Conservation (phyloP, 108 stramenopile genomes). For the Cyclotella cryptica region DNA sequence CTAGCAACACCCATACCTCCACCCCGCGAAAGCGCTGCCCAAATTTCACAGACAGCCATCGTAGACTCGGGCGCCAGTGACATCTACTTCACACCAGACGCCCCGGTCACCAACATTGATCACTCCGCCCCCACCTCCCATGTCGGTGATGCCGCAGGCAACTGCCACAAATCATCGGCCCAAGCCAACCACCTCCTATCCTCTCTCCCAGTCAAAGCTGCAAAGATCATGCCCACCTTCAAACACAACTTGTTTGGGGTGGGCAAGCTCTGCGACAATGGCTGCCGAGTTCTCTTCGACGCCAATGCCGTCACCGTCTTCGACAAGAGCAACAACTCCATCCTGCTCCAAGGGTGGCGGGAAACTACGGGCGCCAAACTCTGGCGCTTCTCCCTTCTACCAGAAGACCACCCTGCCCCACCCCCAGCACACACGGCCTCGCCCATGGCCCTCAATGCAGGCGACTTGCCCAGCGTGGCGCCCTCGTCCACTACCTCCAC, state of each 20-base stretch:
- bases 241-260: conserved; percentile 9
- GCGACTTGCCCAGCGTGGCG: conserved; percentile 12
- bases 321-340: background rate
- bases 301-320: background rate
- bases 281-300: background rate
- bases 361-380: conserved; percentile 2
- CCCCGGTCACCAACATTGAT: background rate
- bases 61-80: too few species aligned
- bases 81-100: background rate
- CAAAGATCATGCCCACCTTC: conserved; percentile 10
- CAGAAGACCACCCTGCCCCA: background rate
- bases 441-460: conserved; percentile 11
- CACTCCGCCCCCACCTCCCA: background rate
- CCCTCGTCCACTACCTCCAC: conserved; percentile 15
- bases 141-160: background rate
- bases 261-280: background rate
- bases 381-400: conserved; percentile 6
- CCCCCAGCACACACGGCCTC: too few species aligned
- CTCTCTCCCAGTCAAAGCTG: background rate
- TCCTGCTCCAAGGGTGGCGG: conserved; percentile 10
- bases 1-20: too few species aligned
- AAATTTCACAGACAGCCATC: too few species aligned
- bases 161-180: background rate
- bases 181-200: background rate
- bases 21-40: too few species aligned